These are phyloP conservation scores for Metschnikowia vanudenii DNA, from an alignment of 805 yeast species.

Conservation along the genomic window DNA sequence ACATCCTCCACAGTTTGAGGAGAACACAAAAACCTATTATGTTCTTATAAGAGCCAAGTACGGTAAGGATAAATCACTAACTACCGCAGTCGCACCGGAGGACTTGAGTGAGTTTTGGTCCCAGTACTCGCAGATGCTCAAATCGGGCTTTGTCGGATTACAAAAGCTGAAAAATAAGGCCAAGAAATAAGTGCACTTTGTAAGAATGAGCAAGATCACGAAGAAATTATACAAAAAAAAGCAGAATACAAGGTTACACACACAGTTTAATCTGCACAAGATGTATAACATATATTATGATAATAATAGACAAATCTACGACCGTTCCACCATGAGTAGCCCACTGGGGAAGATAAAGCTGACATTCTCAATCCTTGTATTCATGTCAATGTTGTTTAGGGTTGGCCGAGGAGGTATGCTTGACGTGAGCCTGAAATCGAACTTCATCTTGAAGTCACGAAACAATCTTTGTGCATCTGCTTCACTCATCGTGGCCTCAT, in stretches of 20 bases:
- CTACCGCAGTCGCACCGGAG: conserved; percentile 67
- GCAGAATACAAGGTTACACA: too few relatives aligned
- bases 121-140: conserved; percentile 66
- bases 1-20: conserved; percentile 16
- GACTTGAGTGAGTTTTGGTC: conserved; percentile 73
- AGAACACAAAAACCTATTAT: conserved; percentile 47
- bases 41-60: conserved; percentile 55
- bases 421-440: conserved; percentile 33
- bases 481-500: conserved; percentile 21
- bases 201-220: too few relatives aligned
- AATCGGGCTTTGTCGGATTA: conserved; percentile 51
- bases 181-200: conserved; percentile 43
- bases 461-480: conserved; percentile 26
- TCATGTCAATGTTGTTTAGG: conserved; percentile 29
- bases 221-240: too few relatives aligned
- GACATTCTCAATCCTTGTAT: conserved; percentile 55
- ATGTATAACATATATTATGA: conserved; percentile 1
- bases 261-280: too few relatives aligned
- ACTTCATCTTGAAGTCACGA: conserved; percentile 24
- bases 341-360: conserved; percentile 48
- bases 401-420: conserved; percentile 39
- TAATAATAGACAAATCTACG: conserved; percentile 9
- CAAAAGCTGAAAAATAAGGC: conserved; percentile 73
- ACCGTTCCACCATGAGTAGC: conserved; percentile 57
- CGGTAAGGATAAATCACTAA: conserved; percentile 51